Conservation (phyloP, 202 grass and related monocot genomes). For the Panicum hallii region DNA sequence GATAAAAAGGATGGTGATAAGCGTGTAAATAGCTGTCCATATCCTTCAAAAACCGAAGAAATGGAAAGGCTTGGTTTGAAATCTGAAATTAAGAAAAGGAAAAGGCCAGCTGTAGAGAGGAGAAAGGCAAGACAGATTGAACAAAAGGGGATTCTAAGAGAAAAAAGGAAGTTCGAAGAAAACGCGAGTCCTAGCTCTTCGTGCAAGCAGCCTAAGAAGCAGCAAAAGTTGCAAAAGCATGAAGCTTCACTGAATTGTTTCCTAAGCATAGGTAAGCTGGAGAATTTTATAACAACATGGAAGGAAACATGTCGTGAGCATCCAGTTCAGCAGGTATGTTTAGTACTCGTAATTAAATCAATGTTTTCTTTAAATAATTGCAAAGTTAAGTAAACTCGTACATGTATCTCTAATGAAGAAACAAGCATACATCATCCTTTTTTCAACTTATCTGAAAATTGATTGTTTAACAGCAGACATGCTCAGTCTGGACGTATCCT, state of each 20-base stretch:
- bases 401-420: neutral
- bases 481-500: slow-evolving; percentile 19
- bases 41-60: slow-evolving; percentile 91
- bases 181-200: slow-evolving; percentile 46
- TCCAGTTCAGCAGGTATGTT: slow-evolving; percentile 75
- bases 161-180: slow-evolving; percentile 71
- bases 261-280: slow-evolving; percentile 60
- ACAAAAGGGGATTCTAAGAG: slow-evolving; percentile 41
- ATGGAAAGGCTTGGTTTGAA: slow-evolving; percentile 78
- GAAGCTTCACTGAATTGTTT: slow-evolving; percentile 43
- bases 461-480: slow-evolving; percentile 21
- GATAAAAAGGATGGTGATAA: slow-evolving; percentile 56
- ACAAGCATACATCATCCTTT: slow-evolving; percentile 3
- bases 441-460: slow-evolving; percentile 7
- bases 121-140: slow-evolving; percentile 39
- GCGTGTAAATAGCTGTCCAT: slow-evolving; percentile 71
- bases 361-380: slow-evolving; percentile 12
- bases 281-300: slow-evolving; percentile 91
- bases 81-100: slow-evolving; percentile 64
- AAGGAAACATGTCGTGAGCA: slow-evolving; percentile 84
- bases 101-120: slow-evolving; percentile 46
- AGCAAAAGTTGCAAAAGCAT: slow-evolving; percentile 44
- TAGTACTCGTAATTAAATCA: slow-evolving; percentile 24
- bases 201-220: slow-evolving; percentile 56
- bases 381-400: slow-evolving; percentile 6